Evolutionary conservation across 1,139 yeast genomes (phyloP).

Genomic region (Candida freyschussii): DNA sequence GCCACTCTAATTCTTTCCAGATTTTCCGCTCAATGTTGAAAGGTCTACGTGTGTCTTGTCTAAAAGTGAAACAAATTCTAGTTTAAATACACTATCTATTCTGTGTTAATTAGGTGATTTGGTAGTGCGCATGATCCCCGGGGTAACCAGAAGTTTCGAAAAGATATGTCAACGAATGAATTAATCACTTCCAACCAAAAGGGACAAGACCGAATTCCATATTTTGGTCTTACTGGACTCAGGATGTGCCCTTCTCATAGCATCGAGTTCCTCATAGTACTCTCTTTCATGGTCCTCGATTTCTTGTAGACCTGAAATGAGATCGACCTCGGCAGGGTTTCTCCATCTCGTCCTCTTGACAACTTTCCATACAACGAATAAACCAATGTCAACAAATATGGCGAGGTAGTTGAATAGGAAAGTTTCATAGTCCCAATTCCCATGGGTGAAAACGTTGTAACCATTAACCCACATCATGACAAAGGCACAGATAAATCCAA

Average conservation of each 20-base stretch:
- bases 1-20: no score
- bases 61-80: no score
- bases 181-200: slow-evolving; percentile 23
- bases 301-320: slow-evolving; percentile 49
- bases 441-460: slow-evolving; percentile 61
- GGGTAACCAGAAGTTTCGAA: no score
- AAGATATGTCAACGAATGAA: background rate
- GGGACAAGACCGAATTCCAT: slow-evolving; percentile 11
- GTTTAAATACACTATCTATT: no score
- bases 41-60: no score
- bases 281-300: slow-evolving; percentile 48
- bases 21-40: no score
- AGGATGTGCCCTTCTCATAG: slow-evolving; percentile 3
- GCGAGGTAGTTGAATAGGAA: slow-evolving; percentile 66
- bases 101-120: no score
- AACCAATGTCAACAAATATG: slow-evolving; percentile 56
- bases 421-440: slow-evolving; percentile 54
- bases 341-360: slow-evolving; percentile 40
- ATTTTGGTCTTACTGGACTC: slow-evolving; percentile 1
- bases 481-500: slow-evolving; percentile 42
- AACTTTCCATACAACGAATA: slow-evolving; percentile 54
- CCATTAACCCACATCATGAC: slow-evolving; percentile 63
- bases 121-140: no score
- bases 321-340: slow-evolving; percentile 49
- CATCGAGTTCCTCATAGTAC: slow-evolving; percentile 17